Conservation (phyloP, 2,329 filamentous ascomycete species). For the Phaeosphaeriaceae sp. region DNA sequence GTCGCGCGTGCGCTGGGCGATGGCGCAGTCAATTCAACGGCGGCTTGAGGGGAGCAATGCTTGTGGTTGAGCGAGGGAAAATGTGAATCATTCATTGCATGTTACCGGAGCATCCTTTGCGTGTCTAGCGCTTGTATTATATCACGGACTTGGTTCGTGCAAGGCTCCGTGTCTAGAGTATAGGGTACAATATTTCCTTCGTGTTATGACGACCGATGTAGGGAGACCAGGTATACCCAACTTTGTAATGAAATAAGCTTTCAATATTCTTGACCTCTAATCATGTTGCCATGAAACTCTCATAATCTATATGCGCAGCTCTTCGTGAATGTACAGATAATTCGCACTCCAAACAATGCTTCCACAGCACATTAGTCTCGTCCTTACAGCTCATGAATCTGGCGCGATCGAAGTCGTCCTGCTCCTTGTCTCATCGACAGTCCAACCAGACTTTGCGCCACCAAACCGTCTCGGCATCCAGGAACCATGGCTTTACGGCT, state of each 20-base stretch:
- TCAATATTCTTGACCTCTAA: too few species aligned
- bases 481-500: constrained; percentile 41
- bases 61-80: not conserved
- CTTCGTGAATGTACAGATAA: too few species aligned
- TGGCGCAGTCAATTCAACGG: constrained; percentile 28
- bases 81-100: not conserved
- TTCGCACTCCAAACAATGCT: too few species aligned
- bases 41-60: not conserved
- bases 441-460: constrained; percentile 37
- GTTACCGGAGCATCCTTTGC: not conserved
- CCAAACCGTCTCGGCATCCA: constrained; percentile 45
- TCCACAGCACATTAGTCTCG: too few species aligned
- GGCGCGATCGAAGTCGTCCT: too few species aligned
- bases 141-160: not conserved
- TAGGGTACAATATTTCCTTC: not conserved
- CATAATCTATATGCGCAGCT: too few species aligned
- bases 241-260: not conserved
- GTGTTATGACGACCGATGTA: not conserved
- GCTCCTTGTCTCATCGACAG: constrained; percentile 68
- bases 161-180: not conserved
- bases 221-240: not conserved
- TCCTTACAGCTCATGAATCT: too few species aligned
- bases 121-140: not conserved
- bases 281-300: too few species aligned
- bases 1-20: constrained; percentile 76